Evolutionary conservation across 768 basidiomycete genomes (phyloP).

Genomic region (Suillus alpinus): DNA sequence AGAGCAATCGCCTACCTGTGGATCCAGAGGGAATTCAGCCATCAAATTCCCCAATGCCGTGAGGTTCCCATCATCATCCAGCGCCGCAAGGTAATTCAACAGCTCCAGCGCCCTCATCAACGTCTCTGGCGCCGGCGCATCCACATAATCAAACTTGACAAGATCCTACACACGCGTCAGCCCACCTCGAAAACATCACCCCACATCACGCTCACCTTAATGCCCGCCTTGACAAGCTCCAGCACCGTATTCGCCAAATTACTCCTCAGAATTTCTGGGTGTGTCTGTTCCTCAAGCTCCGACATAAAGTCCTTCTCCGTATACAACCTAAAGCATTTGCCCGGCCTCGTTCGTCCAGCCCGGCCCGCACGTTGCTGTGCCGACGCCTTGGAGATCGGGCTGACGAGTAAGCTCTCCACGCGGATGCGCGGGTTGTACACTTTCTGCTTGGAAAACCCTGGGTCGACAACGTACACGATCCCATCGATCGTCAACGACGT

Average conservation of each 20-base stretch:
- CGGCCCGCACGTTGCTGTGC: conserved; percentile 96
- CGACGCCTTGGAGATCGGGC: conserved; percentile 94
- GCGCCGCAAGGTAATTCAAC: conserved; percentile 85
- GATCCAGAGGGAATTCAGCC: conserved; percentile 99
- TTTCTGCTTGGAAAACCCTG: conserved; percentile 97
- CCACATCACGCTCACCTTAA: conserved; percentile 52
- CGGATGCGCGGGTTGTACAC: conserved; percentile 98
- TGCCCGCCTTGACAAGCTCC: conserved; percentile 90
- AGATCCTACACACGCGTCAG: conserved; percentile 51
- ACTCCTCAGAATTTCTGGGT: conserved; percentile 92
- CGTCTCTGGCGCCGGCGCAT: conserved; percentile 93
- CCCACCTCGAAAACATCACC: neutral
- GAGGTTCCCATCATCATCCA: conserved; percentile 92
- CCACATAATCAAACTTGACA: conserved; percentile 85
- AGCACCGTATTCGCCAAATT: conserved; percentile 93
- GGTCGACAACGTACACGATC: conserved; percentile 97
- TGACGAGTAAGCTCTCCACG: conserved; percentile 92
- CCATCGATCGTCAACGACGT: conserved; percentile 97
- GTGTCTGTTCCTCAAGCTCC: conserved; percentile 95
- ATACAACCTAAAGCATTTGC: conserved; percentile 96
- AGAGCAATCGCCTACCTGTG: conserved; percentile 57
- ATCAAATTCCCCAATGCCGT: conserved; percentile 85
- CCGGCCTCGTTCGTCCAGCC: conserved; percentile 92
- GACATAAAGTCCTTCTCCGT: conserved; percentile 97
- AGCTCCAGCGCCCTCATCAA: conserved; percentile 96